Conservation (phyloP, 768 basidiomycete genomes). For the Suillus paluster region DNA sequence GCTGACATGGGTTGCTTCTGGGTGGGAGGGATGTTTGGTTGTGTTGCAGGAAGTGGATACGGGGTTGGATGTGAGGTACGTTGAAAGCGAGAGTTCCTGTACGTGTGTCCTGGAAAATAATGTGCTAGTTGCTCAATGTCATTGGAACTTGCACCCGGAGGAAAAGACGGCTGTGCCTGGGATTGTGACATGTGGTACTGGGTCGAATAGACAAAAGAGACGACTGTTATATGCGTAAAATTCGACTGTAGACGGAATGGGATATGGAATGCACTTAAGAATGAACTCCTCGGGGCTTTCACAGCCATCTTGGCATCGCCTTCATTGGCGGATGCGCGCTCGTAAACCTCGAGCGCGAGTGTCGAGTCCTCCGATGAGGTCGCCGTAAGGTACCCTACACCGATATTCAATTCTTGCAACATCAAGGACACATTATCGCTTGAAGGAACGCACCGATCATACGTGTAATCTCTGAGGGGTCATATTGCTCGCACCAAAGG, state of each 20-base stretch:
- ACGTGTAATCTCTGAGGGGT: constrained; percentile 59
- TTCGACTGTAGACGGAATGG: no score
- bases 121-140: constrained; percentile 38
- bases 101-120: constrained; percentile 39
- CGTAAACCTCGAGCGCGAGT: constrained; percentile 83
- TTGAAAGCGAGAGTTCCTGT: constrained; percentile 38
- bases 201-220: constrained; percentile 29
- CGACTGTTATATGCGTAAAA: constrained; percentile 37
- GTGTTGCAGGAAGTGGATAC: no score
- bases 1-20: constrained; percentile 24
- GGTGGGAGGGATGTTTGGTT: constrained; percentile 34
- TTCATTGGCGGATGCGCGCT: constrained; percentile 75
- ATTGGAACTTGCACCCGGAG: constrained; percentile 39
- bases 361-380: constrained; percentile 82
- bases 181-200: constrained; percentile 42
- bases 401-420: constrained; percentile 5
- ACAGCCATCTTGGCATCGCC: constrained; percentile 82
- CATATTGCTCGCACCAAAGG: constrained; percentile 46
- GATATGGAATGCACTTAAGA: constrained; percentile 62
- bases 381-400: constrained; percentile 68
- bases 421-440: background rate
- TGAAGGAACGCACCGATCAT: constrained; percentile 61
- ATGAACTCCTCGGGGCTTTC: constrained; percentile 78
- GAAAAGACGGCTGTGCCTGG: constrained; percentile 41
- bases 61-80: constrained; percentile 46